Evolutionary conservation across 1,284 basidiomycete species (phyloP).

Genomic region (Psilocybe mexicana): DNA sequence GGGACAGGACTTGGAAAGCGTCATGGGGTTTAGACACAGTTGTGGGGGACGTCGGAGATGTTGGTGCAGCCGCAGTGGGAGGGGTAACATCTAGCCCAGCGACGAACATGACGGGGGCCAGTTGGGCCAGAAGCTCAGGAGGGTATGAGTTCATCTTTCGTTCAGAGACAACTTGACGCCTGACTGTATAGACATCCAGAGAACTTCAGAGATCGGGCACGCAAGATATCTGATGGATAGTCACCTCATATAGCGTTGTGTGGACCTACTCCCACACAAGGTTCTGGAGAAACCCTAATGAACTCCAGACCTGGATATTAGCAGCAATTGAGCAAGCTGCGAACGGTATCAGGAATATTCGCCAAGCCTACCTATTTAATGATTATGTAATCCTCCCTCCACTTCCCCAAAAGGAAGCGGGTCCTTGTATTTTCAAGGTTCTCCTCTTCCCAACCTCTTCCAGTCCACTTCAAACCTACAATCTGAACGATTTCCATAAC

Average conservation of each 20-base stretch:
- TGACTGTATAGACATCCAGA: background rate
- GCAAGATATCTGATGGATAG: background rate
- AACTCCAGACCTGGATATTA: background rate
- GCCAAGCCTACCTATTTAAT: too few relatives aligned
- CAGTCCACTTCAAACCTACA: too few relatives aligned
- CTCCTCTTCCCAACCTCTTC: too few relatives aligned
- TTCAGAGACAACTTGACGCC: background rate
- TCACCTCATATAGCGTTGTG: background rate
- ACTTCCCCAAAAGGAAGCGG: too few relatives aligned
- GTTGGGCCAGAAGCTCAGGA: slow-evolving; percentile 78
- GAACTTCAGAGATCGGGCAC: background rate
- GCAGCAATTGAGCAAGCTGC: too few relatives aligned
- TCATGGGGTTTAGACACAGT: slow-evolving; percentile 47
- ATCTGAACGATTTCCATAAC: too few relatives aligned
- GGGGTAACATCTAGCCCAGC: slow-evolving; percentile 67
- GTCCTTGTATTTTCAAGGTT: too few relatives aligned
- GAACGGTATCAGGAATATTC: too few relatives aligned
- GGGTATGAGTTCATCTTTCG: slow-evolving; percentile 86
- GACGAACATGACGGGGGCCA: slow-evolving; percentile 91
- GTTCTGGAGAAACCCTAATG: background rate
- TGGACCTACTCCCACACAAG: background rate
- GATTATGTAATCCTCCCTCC: too few relatives aligned
- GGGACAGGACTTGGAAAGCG: slow-evolving; percentile 52
- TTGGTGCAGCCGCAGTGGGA: slow-evolving; percentile 18
- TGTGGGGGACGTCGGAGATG: slow-evolving; percentile 20